Base-by-base conservation (phyloP, 495 filamentous ascomycete genomes). In the Annulohypoxylon stygium region DNA sequence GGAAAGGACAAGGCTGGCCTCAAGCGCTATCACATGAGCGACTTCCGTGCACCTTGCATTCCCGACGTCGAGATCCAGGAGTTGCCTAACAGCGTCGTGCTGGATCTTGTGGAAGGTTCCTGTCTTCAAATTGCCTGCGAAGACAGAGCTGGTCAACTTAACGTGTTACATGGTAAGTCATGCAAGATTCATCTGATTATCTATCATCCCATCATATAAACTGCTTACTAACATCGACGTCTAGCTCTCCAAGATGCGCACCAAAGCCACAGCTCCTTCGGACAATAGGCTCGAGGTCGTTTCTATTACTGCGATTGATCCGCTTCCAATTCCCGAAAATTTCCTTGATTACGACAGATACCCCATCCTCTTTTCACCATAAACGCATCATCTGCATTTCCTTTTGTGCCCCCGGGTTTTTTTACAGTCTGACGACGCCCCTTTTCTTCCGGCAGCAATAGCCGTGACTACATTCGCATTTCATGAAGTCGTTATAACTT, bases 11-110 rank as follows among this genome's bases (percentile, higher is more conserved):
- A 78, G 43, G 63, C 75, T 14, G 76, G 81, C 58, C 84, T 88
- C 67, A 95, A 93, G 81, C 88, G 89, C 26, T 97, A 92, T 76
- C 92, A 94, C 75, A 84, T 98, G 50, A 89, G 87, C 67, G 93
- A 96, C 57, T 97, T 98, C 83, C 86, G 86, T 68, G 81, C 83
- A 9, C 94, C 94, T 5, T 92, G 90, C 70, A 85, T 92, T 7
- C 95, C 95, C 1, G 93, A 97, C 80, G 90, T 95, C 71, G 95
- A 98, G 67, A 83, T 91, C 71, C 92, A 97, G 80, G 95, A 98
- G 82, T 80, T 98, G 41, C 92, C 94, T 9, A 91, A 97, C 76
- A 95, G 92, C 77, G 92, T 97, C 14, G 80, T 95, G 45, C 84
- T 97, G 47, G 93, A 97, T 74, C 94, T 97, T 75, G 78, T 91